Percentiles rank a stretch among this genome's conserved stretches.
phyloP scores from a whole-genome alignment of 108 stramenopile species.

The Epithemia pelagica region DNA sequence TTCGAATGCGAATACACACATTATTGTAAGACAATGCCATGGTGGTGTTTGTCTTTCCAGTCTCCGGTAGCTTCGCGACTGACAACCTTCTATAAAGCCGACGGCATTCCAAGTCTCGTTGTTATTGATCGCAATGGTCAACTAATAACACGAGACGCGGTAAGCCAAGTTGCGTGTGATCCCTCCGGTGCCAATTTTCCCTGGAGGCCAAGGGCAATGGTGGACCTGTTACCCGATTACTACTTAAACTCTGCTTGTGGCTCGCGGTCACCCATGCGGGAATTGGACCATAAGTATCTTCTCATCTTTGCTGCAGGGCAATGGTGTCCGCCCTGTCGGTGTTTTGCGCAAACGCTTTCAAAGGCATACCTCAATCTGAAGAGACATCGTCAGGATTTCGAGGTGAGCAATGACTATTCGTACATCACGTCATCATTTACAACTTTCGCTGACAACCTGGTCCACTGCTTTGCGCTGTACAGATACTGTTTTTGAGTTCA shows the following conservation, averaged over 20 bases:
- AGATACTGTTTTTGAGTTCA: constrained; percentile 68
- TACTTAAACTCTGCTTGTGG: constrained; percentile 11
- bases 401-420: too few species aligned
- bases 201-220: constrained; percentile 42
- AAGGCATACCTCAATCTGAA: constrained; percentile 55
- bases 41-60: constrained; percentile 41
- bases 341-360: constrained; percentile 81
- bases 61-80: neutral
- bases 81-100: constrained; percentile 21
- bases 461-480: too few species aligned
- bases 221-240: constrained; percentile 32
- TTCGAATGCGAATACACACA: constrained; percentile 35
- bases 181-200: constrained; percentile 49
- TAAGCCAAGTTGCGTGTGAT: constrained; percentile 21
- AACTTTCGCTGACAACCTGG: too few species aligned
- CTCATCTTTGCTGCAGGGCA: constrained; percentile 64
- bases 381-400: constrained; percentile 52
- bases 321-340: constrained; percentile 80
- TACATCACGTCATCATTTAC: too few species aligned
- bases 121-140: constrained; percentile 37
- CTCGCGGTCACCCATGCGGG: constrained; percentile 6
- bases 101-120: constrained; percentile 45
- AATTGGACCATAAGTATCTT: constrained; percentile 44
- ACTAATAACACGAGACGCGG: constrained; percentile 43
- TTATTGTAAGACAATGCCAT: constrained; percentile 61